Base-by-base conservation (phyloP, 106 monocot genomes). In the Posidonia australis region DNA sequence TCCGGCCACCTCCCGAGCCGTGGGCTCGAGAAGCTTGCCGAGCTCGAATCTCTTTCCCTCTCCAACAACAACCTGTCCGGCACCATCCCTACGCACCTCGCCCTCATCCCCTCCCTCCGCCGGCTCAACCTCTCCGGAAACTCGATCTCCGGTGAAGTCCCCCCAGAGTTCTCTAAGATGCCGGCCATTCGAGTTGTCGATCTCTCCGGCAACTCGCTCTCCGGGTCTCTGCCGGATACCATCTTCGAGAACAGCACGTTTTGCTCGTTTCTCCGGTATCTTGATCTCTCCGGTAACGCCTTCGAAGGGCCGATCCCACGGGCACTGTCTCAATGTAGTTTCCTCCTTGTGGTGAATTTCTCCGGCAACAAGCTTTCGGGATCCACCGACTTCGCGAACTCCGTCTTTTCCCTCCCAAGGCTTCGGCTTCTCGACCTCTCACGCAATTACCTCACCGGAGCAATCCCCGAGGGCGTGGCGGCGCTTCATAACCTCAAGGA, bases 341-440 rank as follows among this genome's bases (percentile, higher is more conserved):
- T 80, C 51, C 74, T 94, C 3, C 76, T 84, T 11, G 70, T 73
- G 27, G 62, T 90, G 25, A 86, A 90, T 62, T 49, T 94, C 51
- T 90, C 94, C 60, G 65, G 59, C 47, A 90, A 90, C 63, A 60
- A 44, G 22, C 74, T 94, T 55, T 76, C 94, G 23, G 86, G 94
- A 47, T 65, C 62, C 3, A 63, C 74, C 5, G 77, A 72, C 51
- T 79, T 84, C 54, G 44, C 54, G n/a, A 28, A 22, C 24, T 60
- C 36, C 0, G n/a, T 93, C n/a, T 81, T 65, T 55, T 58, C 71
- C 0, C 69, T 86, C 9, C 21, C 70, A 10, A 67, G 74, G 13
- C 76, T 94, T n/a, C 68, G 90, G 18, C 48, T 70, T 0, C 81
- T 94, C 5, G 94, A 94, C 60, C 66, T 94, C 32, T 86, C 86